Base-by-base conservation (phyloP, 192 early-diverging fungal species). In the Allomyces arbusculus region DNA sequence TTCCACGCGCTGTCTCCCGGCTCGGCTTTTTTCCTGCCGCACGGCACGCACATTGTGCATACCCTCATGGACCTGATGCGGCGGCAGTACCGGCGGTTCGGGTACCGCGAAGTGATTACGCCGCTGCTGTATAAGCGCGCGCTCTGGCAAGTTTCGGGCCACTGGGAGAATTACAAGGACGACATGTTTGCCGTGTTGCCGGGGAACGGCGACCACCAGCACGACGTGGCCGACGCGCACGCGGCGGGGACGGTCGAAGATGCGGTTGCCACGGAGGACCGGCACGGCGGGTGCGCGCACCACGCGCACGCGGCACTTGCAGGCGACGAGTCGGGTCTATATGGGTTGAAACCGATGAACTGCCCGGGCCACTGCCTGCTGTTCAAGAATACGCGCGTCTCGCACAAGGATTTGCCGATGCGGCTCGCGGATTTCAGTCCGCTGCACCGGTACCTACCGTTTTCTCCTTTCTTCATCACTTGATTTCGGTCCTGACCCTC, bases 301-400 rank as follows among this genome's bases (percentile, higher is more conserved):
- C 16, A 58, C 50, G 50, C 50, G 50, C 50, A 58, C 50, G 16
- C 12, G 16, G 50, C 50, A 16, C 50, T 58, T 3, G 50, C 50
- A 2, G 20, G 20, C 2, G 50, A 58, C 50, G 20, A 14, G 50
- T 58, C 50, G 16, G 50, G 50, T 2, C 50, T 58, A 16, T 58
- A 58, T 16, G 50, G 50, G 3, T n/a, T 58, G 16, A 58, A 58
- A n/a, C 50, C 50, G 3, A 58, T 58, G 50, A 84, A 99, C 80
- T 99, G 95, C 71, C 95, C 95, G 44, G 90, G 93, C 65, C 95
- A 99, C 75, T 97, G 94, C 76, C 75, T 99, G 71, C 92, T 99
- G 85, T 99, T 97, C 75, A 86, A 79, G 61, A 79, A 87, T 67
- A 86, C 92, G 68, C 91, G 94, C 70, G 86, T 94, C 55, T 93